phyloP scores from a whole-genome alignment of 1,284 basidiomycete genomes.

The Trametes sp. region DNA sequence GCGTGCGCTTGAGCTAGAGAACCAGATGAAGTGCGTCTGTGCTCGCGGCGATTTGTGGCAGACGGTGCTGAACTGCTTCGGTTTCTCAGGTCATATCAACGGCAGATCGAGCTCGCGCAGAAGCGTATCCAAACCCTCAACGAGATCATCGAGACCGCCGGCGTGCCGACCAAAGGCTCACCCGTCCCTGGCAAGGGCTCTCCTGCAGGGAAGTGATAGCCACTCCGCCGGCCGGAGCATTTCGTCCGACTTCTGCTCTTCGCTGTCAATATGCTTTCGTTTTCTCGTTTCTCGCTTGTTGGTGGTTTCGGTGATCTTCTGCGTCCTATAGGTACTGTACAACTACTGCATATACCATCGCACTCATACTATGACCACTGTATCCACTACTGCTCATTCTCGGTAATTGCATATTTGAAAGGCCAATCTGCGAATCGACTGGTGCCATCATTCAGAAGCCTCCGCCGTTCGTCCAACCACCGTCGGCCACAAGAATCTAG shows the following conservation, averaged over 20 bases:
- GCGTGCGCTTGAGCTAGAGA: conserved; percentile 73
- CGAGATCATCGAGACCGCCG: conserved; percentile 62
- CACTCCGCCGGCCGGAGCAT: background rate
- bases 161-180: conserved; percentile 43
- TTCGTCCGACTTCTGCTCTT: conserved; percentile 2
- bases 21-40: conserved; percentile 66
- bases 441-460: conserved; percentile 25
- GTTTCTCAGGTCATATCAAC: conserved; percentile 63
- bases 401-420: conserved; percentile 2
- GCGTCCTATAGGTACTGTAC: conserved; percentile 30
- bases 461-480: conserved; percentile 40
- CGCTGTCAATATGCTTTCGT: conserved; percentile 26
- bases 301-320: conserved; percentile 8
- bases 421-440: background rate
- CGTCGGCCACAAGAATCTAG: conserved; percentile 42
- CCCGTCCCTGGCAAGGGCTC: conserved; percentile 22
- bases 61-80: conserved; percentile 1
- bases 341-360: conserved; percentile 25
- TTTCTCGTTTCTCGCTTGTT: conserved; percentile 15
- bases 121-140: conserved; percentile 72
- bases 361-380: conserved; percentile 25
- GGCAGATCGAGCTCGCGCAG: conserved; percentile 74
- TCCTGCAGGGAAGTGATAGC: conserved; percentile 17
- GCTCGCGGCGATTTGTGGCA: background rate
- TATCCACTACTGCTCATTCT: conserved; percentile 32